Base-by-base conservation (phyloP, 306 rosid genomes). In the Cucurbita moschata region DNA sequence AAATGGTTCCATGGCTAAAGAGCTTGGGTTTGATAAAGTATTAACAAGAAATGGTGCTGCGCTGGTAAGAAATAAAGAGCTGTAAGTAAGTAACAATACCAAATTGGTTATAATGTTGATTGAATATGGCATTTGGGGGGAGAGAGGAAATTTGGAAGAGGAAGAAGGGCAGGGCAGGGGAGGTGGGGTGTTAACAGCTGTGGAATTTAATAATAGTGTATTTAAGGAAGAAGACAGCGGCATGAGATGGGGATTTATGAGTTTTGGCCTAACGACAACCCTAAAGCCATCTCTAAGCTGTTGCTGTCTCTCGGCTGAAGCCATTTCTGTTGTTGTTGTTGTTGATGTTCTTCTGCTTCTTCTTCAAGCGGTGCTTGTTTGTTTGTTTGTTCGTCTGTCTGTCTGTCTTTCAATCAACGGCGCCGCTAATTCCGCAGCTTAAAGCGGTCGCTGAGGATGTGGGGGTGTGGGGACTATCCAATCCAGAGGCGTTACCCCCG, bases 1-100 rank as follows among this genome's bases (percentile, higher is more conserved):
- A 90, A 80, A 84, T 90, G 70, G 77, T 90, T 4, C 87, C 83
- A 16, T 90, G 97, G 97, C 75, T 91, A 79, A 90, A 89, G 90
- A 70, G 80, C 71, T 72, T 59, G 85, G 89, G 92, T 73, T 78
- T 75, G 50, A 85, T 89, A 75, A 82, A 68, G 61, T 94, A 86
- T 73, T 87, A 58, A 75, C 5, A 55, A 50, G 30, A 30, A 30
- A 71, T 10, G 18, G 56, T 43, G 37, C 60, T 51, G 18, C 58
- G 7, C 10, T 37, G 46, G 23, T 61, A 37, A 12, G 4, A 47
- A 47, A 47, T 49, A 12, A 49, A 49, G 53, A 49, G 53, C n/a
- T 49, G 53, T 49, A 12, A 12, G 53, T 49, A 49, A 12, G 53
- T 49, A 12, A 49, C n/a, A 49, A 49, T 49, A 5, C 53, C 53